A percentile compares a stretch with the other conserved stretches of the same genome.
Evolutionary conservation across 1,284 basidiomycete genomes (phyloP).

Genomic region (Hortiboletus rubellus): DNA sequence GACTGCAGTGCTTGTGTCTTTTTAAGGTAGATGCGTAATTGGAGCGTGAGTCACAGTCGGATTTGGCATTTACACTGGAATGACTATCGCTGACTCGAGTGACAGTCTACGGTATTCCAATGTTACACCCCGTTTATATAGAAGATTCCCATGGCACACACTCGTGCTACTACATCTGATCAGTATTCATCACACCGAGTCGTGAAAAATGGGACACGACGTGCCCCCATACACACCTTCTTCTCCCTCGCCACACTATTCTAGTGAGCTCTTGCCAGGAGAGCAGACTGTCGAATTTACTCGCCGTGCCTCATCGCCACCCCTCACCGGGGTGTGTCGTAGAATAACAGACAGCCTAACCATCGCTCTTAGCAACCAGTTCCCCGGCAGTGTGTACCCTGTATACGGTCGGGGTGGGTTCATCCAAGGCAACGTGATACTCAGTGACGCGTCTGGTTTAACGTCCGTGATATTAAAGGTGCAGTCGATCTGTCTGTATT

Average conservation of each 20-base stretch:
- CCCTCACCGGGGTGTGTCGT: conserved; percentile 26
- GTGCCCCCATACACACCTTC: conserved; percentile 28
- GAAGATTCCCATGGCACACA: background rate
- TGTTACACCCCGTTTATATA: conserved; percentile 1
- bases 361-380: conserved; percentile 25
- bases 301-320: conserved; percentile 6
- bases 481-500: background rate
- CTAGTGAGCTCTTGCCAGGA: conserved; percentile 26
- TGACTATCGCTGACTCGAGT: conserved; percentile 2
- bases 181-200: background rate
- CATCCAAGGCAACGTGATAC: conserved; percentile 26
- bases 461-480: conserved; percentile 31
- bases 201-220: conserved; percentile 16
- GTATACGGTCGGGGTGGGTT: conserved; percentile 23
- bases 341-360: conserved; percentile 35
- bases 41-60: background rate
- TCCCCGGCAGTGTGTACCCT: conserved; percentile 25
- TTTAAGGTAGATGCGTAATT: background rate
- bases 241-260: conserved; percentile 28
- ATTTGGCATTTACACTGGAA: background rate
- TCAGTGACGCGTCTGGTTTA: conserved; percentile 13
- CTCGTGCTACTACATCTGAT: background rate
- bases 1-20: too few species aligned
- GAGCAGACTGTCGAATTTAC: conserved; percentile 24
- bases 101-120: background rate